phyloP scores from a whole-genome alignment of 352 stramenopile species.

The Phytopythium helicoides region DNA sequence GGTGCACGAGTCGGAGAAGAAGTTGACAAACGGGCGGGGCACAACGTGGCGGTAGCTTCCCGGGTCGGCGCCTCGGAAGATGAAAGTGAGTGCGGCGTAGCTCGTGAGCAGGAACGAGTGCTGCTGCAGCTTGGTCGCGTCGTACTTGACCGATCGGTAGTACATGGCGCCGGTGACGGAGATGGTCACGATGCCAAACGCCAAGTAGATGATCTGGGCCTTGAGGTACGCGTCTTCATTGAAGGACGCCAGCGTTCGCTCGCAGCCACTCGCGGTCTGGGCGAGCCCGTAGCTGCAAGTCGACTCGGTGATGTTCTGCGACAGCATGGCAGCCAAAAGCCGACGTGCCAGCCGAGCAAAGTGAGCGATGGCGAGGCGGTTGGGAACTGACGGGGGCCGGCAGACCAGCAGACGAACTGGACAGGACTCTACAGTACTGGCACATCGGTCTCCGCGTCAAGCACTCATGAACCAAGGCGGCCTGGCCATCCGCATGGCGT shows the following conservation, averaged over 20 bases:
- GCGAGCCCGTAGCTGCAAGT: conserved; percentile 21
- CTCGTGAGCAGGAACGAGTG: conserved; percentile 21
- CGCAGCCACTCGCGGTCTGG: conserved; percentile 12
- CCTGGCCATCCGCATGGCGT: no score
- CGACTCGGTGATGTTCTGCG: conserved; percentile 26
- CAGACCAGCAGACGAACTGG: no score
- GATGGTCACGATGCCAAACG: conserved; percentile 9
- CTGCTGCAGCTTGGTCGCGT: conserved; percentile 21
- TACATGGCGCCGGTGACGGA: conserved; percentile 12
- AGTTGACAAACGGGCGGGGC: conserved; percentile 16
- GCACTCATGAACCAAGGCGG: no score
- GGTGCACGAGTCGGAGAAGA: conserved; percentile 31
- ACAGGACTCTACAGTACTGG: no score
- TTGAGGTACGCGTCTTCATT: conserved; percentile 13
- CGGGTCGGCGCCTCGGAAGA: conserved; percentile 23
- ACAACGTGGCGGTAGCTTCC: conserved; percentile 24
- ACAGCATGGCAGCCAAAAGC: conserved; percentile 1
- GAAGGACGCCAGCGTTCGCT: conserved; percentile 19
- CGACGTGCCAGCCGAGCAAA: neutral
- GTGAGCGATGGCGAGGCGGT: neutral
- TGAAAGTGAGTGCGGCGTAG: conserved; percentile 24
- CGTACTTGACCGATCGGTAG: conserved; percentile 15
- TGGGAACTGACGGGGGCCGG: neutral
- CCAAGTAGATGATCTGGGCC: conserved; percentile 19
- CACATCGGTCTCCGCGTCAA: no score